Conservation (phyloP, 1,139 yeast genomes). For the Citeromyces siamensis region DNA sequence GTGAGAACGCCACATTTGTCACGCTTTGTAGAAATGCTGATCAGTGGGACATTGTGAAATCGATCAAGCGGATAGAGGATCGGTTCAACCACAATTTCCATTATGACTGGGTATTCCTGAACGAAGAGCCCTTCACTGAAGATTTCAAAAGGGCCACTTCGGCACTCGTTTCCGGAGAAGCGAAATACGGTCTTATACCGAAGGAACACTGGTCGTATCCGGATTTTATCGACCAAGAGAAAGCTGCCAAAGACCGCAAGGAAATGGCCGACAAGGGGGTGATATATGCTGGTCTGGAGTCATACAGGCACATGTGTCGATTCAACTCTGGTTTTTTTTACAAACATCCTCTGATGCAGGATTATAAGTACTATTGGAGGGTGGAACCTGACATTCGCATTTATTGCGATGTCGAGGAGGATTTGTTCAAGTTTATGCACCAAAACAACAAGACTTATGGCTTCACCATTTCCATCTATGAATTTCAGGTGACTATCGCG, state of each 20-base stretch:
- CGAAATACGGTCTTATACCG: slow-evolving; percentile 50
- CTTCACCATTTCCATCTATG: slow-evolving; percentile 54
- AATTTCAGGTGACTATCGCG: slow-evolving; percentile 42
- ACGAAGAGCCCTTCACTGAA: slow-evolving; percentile 46
- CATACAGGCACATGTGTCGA: slow-evolving; percentile 72
- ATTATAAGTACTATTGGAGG: slow-evolving; percentile 60
- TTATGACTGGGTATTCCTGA: slow-evolving; percentile 68
- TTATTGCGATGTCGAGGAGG: slow-evolving; percentile 53
- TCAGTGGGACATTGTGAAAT: slow-evolving; percentile 37
- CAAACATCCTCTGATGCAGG: slow-evolving; percentile 36
- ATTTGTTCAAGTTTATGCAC: slow-evolving; percentile 50
- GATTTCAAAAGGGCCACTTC: slow-evolving; percentile 40
- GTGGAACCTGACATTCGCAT: slow-evolving; percentile 58
- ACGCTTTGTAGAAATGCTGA: slow-evolving; percentile 63
- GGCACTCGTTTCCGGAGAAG: slow-evolving; percentile 44
- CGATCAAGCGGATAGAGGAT: slow-evolving; percentile 60
- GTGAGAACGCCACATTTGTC: slow-evolving; percentile 57
- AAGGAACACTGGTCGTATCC: slow-evolving; percentile 59
- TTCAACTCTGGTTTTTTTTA: slow-evolving; percentile 59
- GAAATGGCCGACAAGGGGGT: slow-evolving; percentile 35
- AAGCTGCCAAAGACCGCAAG: slow-evolving; percentile 36
- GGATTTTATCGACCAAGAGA: slow-evolving; percentile 42
- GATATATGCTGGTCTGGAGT: slow-evolving; percentile 49
- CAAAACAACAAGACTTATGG: slow-evolving; percentile 51
- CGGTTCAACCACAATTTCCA: slow-evolving; percentile 55